phyloP scores from a whole-genome alignment of 148 eudicot genomes.

The Camellia granthamiana region DNA sequence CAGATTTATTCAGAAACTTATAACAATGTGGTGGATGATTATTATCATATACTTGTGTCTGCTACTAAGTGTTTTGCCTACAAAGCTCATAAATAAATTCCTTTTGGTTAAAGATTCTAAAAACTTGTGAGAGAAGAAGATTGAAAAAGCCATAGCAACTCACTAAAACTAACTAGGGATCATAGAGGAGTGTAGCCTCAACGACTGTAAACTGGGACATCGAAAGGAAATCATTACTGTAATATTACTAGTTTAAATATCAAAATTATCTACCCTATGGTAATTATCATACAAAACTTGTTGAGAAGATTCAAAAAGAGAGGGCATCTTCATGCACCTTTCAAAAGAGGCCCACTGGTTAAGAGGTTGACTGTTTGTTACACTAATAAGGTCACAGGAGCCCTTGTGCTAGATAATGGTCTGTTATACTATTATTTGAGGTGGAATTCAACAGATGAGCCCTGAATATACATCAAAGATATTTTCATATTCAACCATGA shows the following conservation, averaged over 20 bases:
- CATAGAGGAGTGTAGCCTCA: not conserved
- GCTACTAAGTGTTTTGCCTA: not conserved
- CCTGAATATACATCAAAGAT: too few species aligned
- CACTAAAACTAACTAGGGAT: not conserved
- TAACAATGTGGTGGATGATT: too few species aligned
- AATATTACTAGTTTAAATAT: too few species aligned
- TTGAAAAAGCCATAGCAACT: not conserved
- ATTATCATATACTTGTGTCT: not conserved
- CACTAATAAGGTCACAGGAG: too few species aligned
- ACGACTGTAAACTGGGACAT: not conserved
- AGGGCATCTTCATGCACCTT: not conserved
- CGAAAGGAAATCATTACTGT: too few species aligned
- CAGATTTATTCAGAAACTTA: too few species aligned
- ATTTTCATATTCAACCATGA: too few species aligned
- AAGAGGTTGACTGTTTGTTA: too few species aligned
- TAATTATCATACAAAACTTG: not conserved
- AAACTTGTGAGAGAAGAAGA: not conserved
- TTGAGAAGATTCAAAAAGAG: not conserved
- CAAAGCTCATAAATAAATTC: not conserved
- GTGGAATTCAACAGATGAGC: too few species aligned
- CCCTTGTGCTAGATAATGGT: too few species aligned
- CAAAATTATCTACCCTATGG: not conserved
- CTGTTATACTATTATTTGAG: too few species aligned
- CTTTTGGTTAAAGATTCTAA: not conserved
- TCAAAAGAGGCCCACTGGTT: not conserved